phyloP scores from a whole-genome alignment of 2,329 filamentous ascomycete species.

The Colletotrichum horii region DNA sequence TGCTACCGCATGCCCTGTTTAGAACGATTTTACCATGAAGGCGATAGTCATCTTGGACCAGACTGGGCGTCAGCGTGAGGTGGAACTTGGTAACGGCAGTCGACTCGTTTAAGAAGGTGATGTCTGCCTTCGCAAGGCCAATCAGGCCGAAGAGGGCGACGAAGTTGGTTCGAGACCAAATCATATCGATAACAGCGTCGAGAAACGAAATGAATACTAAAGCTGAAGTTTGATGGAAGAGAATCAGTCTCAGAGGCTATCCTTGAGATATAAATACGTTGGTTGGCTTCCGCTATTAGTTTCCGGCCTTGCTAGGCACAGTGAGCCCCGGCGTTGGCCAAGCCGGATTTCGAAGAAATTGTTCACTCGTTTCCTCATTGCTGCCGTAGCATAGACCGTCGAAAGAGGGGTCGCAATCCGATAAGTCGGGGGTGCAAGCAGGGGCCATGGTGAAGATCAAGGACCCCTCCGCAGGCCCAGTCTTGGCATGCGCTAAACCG shows the following conservation, averaged over 20 bases:
- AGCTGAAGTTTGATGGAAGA: too few species aligned
- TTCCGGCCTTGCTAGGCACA: background rate
- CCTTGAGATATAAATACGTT: background rate
- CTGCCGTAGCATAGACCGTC: background rate
- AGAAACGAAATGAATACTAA: fast-evolving
- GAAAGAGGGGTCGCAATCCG: background rate
- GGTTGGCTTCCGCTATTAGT: background rate
- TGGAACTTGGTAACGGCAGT: background rate
- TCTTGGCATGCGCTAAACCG: background rate
- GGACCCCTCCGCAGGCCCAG: background rate
- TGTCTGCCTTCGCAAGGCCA: background rate
- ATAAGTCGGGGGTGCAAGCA: background rate
- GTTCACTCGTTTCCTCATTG: background rate
- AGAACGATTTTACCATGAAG: background rate
- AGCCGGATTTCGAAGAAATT: background rate
- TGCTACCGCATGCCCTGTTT: background rate
- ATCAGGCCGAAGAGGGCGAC: background rate
- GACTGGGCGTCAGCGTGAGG: background rate
- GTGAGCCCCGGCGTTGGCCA: background rate
- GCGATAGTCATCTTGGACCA: background rate
- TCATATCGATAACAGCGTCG: background rate
- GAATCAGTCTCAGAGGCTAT: too few species aligned
- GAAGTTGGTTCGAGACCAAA: background rate
- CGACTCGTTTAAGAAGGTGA: background rate
- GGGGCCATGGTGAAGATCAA: background rate